These are phyloP conservation scores for Aspergillus tubingensis DNA, from an alignment of 2,329 filamentous ascomycete genomes.

Conservation along the genomic window DNA sequence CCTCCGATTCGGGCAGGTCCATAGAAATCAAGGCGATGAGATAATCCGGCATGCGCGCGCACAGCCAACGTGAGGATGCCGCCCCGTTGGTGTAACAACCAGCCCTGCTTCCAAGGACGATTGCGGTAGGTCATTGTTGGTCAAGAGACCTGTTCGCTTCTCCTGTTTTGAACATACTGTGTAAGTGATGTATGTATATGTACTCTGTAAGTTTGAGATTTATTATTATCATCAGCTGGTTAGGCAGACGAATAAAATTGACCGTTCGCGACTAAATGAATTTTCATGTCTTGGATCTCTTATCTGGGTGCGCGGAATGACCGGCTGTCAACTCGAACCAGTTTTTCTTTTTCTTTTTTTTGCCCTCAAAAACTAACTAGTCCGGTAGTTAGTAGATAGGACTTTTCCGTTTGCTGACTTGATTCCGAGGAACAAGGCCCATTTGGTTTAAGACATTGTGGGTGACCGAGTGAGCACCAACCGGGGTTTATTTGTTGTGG, in stretches of 20 bases:
- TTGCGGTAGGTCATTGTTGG: not conserved
- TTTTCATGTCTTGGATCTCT: not conserved
- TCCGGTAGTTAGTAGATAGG: not conserved
- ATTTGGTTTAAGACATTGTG: not conserved
- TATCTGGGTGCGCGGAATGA: not conserved
- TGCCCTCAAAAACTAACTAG: not conserved
- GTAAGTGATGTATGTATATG: not conserved
- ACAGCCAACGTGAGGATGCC: not conserved
- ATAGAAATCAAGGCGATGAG: not conserved
- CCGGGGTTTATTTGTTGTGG: not conserved
- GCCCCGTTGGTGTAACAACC: not conserved
- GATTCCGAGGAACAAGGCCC: not conserved
- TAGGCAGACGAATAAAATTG: not conserved
- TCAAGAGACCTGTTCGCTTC: not conserved
- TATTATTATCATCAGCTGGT: not conserved
- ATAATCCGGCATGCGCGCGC: not conserved
- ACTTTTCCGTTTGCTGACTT: too few species aligned
- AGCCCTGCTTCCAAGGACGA: not conserved
- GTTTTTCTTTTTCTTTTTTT: not conserved
- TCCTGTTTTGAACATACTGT: not conserved
- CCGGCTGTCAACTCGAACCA: not conserved
- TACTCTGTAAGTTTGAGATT: not conserved
- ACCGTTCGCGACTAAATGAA: not conserved
- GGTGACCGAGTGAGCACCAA: not conserved
- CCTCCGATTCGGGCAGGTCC: not conserved